Evolutionary conservation across 2,329 filamentous ascomycete genomes (phyloP).

Genomic region (Pyrenophora tritici-repentis): DNA sequence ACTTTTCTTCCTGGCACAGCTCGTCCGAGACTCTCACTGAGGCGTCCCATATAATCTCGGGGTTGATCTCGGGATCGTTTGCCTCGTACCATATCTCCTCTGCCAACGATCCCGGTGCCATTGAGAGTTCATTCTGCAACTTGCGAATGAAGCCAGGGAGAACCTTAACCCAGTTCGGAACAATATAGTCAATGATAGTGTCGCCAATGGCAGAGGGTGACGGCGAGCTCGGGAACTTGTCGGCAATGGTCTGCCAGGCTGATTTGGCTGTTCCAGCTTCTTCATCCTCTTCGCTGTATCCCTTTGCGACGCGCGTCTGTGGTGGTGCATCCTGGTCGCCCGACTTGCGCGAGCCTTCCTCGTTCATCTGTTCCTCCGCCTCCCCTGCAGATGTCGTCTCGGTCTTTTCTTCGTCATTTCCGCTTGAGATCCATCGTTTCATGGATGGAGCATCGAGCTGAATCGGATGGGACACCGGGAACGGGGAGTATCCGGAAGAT

Average conservation of each 20-base stretch:
- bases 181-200: conserved; percentile 69
- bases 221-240: conserved; percentile 35
- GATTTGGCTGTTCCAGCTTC: conserved; percentile 25
- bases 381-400: conserved; percentile 26
- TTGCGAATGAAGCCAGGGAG: conserved; percentile 80
- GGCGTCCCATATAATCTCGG: conserved; percentile 83
- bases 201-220: conserved; percentile 50
- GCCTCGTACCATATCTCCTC: conserved; percentile 94
- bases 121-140: conserved; percentile 83
- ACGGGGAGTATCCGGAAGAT: conserved; percentile 19
- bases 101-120: conserved; percentile 84
- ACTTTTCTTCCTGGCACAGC: conserved; percentile 81
- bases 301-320: conserved; percentile 38
- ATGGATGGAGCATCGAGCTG: conserved; percentile 39
- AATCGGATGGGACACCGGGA: conserved; percentile 27
- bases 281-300: conserved; percentile 28
- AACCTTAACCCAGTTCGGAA: conserved; percentile 80
- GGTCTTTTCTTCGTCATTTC: conserved; percentile 18
- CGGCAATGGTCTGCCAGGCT: conserved; percentile 42
- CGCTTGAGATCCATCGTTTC: conserved; percentile 13
- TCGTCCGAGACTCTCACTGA: conserved; percentile 79
- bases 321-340: conserved; percentile 42
- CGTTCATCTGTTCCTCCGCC: conserved; percentile 21
- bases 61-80: conserved; percentile 79
- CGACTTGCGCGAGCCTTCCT: conserved; percentile 19